phyloP scores from a whole-genome alignment of 176 grass and related monocot species.

The Phoenix roebelenii region DNA sequence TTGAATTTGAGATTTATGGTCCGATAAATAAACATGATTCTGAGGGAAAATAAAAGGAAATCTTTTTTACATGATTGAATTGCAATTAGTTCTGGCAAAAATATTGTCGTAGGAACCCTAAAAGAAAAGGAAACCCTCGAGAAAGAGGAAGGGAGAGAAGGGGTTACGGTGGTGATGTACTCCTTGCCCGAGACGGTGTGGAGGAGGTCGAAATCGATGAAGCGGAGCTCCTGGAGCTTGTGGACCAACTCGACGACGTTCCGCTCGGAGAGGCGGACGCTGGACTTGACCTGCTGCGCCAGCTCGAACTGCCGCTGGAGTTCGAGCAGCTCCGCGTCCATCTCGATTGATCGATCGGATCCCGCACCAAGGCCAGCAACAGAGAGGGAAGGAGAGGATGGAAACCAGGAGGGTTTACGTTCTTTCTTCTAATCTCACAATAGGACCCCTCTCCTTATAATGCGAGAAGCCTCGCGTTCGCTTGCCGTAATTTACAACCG shows the following conservation, averaged over 20 bases:
- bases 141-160: neutral
- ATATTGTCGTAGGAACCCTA: no score
- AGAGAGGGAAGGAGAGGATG: neutral
- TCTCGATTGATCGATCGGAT: constrained; percentile 4
- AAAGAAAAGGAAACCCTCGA: no score
- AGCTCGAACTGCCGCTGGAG: constrained; percentile 89
- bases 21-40: no score
- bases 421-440: no score
- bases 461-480: no score
- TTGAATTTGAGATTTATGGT: no score
- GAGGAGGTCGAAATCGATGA: constrained; percentile 93
- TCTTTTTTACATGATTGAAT: no score
- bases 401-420: neutral
- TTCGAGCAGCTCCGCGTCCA: constrained; percentile 90
- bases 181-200: constrained; percentile 89
- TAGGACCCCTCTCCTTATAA: no score
- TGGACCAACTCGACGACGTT: constrained; percentile 97
- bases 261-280: constrained; percentile 83
- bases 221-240: constrained; percentile 73
- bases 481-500: no score
- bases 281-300: constrained; percentile 83
- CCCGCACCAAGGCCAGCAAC: neutral
- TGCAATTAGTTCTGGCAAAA: no score
- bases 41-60: no score
- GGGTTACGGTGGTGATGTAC: constrained; percentile 90